Evolutionary conservation across 257 asterid genomes (phyloP), one percentile per base, ranked within the genome.

Genomic region (Capsicum chinense): DNA sequence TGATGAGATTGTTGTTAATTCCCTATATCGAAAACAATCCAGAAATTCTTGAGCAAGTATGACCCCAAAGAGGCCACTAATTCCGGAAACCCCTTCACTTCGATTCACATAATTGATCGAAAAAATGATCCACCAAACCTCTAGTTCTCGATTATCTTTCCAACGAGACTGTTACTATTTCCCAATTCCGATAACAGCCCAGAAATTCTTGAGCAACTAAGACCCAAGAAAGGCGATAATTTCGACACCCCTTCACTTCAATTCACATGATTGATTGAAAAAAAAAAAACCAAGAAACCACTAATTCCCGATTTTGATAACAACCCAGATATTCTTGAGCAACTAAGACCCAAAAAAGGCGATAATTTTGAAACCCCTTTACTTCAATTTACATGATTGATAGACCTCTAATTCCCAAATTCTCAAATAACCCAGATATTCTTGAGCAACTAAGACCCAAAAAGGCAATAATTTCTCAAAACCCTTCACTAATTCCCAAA

Each of bases 181-280:
- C 13, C 13, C 68, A 19, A 62, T 19, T 62, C 21, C 39, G 6
- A 5, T 2, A 19, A 62, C 8, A 42, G 5, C 16, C 79, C 79
- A 70, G 79, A 70, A 70, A 64, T 33, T 13, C 47, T 66, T 6
- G 13, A 50, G 81, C 80, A 5, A 11, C 70, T 12, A 85, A 63
- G 81, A 60, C 70, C 83, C 83, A 17, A 19, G 50, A 66, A 48
- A 50, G 19, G 21, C 1, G 64, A 56, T 69, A 56, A 56, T 63
- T 4, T 26, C 35, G 1, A 80, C n/a, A 19, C 10, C 3, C 8
- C 44, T 39, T 39, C 16, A 69, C 9, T 26, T 13, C 2, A 80
- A 26, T 58, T 85, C 66, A 89, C 88, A 92, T 85, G 59, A 87
- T 88, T 70, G 79, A 69, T 4, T 69, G 54, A 42, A 42, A 44